These are phyloP conservation scores for Rhizopogon parksii DNA, from an alignment of 1,284 basidiomycete species.

Conservation along the genomic window DNA sequence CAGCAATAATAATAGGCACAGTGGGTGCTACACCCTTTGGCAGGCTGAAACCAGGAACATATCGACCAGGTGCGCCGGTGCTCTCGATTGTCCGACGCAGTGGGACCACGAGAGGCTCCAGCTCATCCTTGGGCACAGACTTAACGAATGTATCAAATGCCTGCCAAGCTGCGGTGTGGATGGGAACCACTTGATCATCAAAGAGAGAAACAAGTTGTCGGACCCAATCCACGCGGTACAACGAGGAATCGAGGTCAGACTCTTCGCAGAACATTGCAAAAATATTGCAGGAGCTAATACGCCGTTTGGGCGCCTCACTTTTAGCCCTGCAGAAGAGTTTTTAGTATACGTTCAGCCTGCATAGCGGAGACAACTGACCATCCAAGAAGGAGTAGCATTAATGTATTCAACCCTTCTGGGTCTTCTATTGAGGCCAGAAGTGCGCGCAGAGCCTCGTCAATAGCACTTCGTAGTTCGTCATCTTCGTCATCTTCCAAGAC, in stretches of 20 bases:
- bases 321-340: slow-evolving; percentile 56
- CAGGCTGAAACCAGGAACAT: slow-evolving; percentile 84
- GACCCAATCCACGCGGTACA: slow-evolving; percentile 93
- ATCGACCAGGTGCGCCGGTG: slow-evolving; percentile 71
- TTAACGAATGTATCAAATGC: slow-evolving; percentile 89
- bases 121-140: slow-evolving; percentile 86
- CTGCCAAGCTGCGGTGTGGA: slow-evolving; percentile 80
- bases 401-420: slow-evolving; percentile 77
- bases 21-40: slow-evolving; percentile 87
- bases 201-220: slow-evolving; percentile 85
- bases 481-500: slow-evolving; percentile 60
- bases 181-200: slow-evolving; percentile 70
- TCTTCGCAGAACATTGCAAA: slow-evolving; percentile 81
- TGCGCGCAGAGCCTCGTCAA: slow-evolving; percentile 71
- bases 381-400: slow-evolving; percentile 86
- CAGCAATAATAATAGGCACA: slow-evolving; percentile 87
- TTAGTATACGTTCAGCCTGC: slow-evolving; percentile 3
- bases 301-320: slow-evolving; percentile 59
- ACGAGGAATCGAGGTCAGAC: slow-evolving; percentile 69
- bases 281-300: slow-evolving; percentile 72
- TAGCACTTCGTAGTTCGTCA: slow-evolving; percentile 65
- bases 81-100: slow-evolving; percentile 86
- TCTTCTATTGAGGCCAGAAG: slow-evolving; percentile 76
- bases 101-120: slow-evolving; percentile 84
- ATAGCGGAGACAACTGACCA: slow-evolving; percentile 46